phyloP scores from a whole-genome alignment of 2,329 filamentous ascomycete species.

The Sporothrix pseudoabietina region DNA sequence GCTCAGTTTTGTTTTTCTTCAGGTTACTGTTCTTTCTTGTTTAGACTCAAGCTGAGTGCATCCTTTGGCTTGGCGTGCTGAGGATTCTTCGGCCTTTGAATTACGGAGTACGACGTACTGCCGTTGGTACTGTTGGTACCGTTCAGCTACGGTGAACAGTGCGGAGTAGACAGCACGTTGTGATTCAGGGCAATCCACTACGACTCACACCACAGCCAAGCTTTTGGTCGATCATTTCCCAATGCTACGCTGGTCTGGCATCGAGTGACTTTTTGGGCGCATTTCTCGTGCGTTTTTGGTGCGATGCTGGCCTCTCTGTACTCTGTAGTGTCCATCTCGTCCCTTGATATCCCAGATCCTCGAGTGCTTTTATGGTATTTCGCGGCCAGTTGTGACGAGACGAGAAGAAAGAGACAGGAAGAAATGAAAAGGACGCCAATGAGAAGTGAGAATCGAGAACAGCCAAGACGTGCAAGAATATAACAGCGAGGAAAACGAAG shows the following conservation, averaged over 20 bases:
- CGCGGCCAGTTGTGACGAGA: conserved; percentile 6
- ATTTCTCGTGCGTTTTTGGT: background rate
- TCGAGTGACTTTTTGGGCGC: background rate
- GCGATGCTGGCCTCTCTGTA: background rate
- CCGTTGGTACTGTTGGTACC: background rate
- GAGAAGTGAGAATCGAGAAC: too few species aligned
- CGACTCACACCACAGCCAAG: background rate
- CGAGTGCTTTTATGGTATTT: background rate
- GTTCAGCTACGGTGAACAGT: background rate
- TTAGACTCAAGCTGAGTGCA: background rate
- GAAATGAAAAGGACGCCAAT: background rate
- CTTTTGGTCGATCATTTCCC: background rate
- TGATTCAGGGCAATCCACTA: background rate
- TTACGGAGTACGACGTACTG: background rate
- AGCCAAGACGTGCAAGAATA: background rate
- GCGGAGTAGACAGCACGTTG: background rate
- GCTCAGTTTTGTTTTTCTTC: background rate
- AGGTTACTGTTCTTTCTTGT: background rate
- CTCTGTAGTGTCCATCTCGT: background rate
- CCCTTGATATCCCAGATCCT: background rate
- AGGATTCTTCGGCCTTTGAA: background rate
- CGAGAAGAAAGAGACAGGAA: background rate
- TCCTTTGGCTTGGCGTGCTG: background rate
- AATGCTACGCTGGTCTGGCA: background rate
- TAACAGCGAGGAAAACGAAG: background rate